Base-by-base conservation (phyloP, 2,329 filamentous ascomycete species). In the Trematosphaeria pertusa region DNA sequence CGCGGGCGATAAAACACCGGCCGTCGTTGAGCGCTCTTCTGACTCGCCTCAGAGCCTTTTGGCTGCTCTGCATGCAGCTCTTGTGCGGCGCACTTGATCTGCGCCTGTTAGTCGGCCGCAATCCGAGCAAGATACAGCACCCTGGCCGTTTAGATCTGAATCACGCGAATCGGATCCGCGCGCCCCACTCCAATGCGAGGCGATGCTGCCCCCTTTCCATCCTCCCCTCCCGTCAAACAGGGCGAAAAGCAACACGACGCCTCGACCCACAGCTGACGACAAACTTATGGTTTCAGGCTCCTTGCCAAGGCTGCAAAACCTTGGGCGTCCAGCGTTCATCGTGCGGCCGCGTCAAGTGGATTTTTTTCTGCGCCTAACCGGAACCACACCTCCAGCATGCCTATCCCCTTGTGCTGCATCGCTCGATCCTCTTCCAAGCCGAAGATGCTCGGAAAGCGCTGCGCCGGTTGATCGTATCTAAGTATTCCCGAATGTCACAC, bases 121-220 rank as follows among this genome's bases (percentile, higher is more conserved):
- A n/a, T n/a, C n/a, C 24, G 39, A 17, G 36, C 58, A 58, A 64
- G 60, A 65, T 68, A 56, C 61, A 61, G 64, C 63, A 61, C 52
- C 54, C 61, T 56, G 57, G 63, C 62, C 65, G 64, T 70, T n/a
- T 68, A 65, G 65, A 69, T 69, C 65, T 65, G 53, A 63, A 52
- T 50, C 51, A 58, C 46, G 54, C 62, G 59, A 68, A 70, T 68
- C 65, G 59, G 58, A 67, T 65, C 62, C 49, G 28, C 56, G 32
- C 40, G 62, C 61, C 62, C 63, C 65, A 65, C 63, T 58, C 57
- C 56, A 54, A 60, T 42, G 20, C 48, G 46, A 49, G 45, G 31
- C 46, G 37, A 43, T 32, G 42, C 21, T 32, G 20, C 58, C 53
- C 59, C 58, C 58, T 61, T 60, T 57, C 51, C 39, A 28, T 19